A percentile compares a stretch with the other conserved stretches of the same genome.
These are phyloP conservation scores for Rhizopus arrhizus DNA, from an alignment of 371 early-diverging fungal genomes.

Conservation along the genomic window DNA sequence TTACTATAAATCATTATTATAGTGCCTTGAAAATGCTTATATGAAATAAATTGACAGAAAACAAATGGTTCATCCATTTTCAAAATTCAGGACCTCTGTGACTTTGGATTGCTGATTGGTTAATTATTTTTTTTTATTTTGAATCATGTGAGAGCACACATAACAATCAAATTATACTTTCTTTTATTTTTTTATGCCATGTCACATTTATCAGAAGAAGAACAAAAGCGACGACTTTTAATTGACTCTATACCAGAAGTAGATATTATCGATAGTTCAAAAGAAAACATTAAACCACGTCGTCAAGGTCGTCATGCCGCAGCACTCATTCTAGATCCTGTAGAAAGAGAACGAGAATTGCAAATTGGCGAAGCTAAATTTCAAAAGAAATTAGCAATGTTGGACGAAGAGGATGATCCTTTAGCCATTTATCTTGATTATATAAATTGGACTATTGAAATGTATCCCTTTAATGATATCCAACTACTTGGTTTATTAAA, in stretches of 20 bases:
- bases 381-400: constrained; percentile 45
- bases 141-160: background rate
- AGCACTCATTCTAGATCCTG: constrained; percentile 41
- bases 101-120: no score
- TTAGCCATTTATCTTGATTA: constrained; percentile 74
- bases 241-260: constrained; percentile 38
- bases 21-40: no score
- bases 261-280: constrained; percentile 62
- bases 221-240: constrained; percentile 14
- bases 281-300: constrained; percentile 83
- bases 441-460: constrained; percentile 71
- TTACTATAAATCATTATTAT: no score
- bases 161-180: background rate
- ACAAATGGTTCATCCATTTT: no score
- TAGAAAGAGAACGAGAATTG: constrained; percentile 37
- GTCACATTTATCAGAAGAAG: background rate
- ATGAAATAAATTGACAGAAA: no score
- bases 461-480: constrained; percentile 63
- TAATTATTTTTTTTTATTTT: no score
- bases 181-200: background rate
- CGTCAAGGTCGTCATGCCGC: constrained; percentile 68
- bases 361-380: constrained; percentile 46
- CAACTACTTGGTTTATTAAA: constrained; percentile 63
- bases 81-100: no score
- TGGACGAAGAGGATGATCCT: constrained; percentile 73